phyloP scores from a whole-genome alignment of 2,329 filamentous ascomycete genomes.

The Aspergillus unguis region DNA sequence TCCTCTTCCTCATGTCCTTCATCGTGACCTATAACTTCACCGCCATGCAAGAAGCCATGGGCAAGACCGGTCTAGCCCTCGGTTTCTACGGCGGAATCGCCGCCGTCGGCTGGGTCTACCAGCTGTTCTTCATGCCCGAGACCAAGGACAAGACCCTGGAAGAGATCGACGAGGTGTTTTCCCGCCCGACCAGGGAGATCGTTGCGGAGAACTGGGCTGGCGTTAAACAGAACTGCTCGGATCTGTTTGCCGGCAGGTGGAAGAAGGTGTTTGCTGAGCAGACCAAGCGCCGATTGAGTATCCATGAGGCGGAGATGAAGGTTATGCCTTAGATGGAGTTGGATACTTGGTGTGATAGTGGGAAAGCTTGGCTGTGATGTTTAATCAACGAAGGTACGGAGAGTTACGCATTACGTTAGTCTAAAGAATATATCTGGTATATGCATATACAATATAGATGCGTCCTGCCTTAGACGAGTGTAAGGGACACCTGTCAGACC shows the following conservation, averaged over 20 bases:
- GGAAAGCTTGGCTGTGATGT: too few species aligned
- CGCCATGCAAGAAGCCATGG: constrained; percentile 67
- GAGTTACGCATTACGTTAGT: too few species aligned
- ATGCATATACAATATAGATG: too few species aligned
- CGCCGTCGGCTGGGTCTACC: constrained; percentile 67
- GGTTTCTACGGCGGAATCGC: constrained; percentile 75
- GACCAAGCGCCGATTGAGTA: neutral
- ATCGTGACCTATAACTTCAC: constrained; percentile 74
- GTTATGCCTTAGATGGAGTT: neutral
- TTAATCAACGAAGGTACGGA: too few species aligned
- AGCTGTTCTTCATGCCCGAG: constrained; percentile 72
- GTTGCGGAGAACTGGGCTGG: constrained; percentile 54
- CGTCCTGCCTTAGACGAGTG: too few species aligned
- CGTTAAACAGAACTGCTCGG: constrained; percentile 3
- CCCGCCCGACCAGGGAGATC: constrained; percentile 60
- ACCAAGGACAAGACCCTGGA: constrained; percentile 68
- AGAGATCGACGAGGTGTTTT: constrained; percentile 68
- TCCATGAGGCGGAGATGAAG: neutral
- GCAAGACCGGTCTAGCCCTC: constrained; percentile 60
- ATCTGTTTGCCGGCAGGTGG: neutral
- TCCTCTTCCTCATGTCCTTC: constrained; percentile 68
- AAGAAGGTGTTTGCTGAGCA: constrained; percentile 8
- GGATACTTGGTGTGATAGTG: too few species aligned
- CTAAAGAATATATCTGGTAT: too few species aligned
- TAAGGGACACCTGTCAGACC: too few species aligned